Evolutionary conservation across 2,329 filamentous ascomycete species (phyloP).

Genomic region (Ophiostoma ips): DNA sequence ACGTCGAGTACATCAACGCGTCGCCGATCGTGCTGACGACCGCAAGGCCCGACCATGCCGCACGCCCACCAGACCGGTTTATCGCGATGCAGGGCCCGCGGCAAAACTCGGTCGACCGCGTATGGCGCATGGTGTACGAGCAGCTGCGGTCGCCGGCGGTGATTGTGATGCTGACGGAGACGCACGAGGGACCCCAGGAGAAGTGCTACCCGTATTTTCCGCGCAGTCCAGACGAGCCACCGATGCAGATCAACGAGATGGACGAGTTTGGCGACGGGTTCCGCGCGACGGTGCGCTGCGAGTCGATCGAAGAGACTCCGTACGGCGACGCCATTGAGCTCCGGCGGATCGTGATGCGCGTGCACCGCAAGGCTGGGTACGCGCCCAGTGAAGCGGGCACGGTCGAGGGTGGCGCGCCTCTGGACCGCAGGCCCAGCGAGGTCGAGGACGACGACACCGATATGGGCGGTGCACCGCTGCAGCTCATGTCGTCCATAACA

Average conservation of each 20-base stretch:
- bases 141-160: constrained; percentile 60
- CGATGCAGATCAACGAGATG: constrained; percentile 44
- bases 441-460: background rate
- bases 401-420: background rate
- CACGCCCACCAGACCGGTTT: constrained; percentile 40
- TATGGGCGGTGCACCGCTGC: background rate
- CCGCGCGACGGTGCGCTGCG: constrained; percentile 54
- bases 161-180: constrained; percentile 89
- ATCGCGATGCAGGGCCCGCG: constrained; percentile 94
- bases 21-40: constrained; percentile 49
- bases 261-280: constrained; percentile 55
- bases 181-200: constrained; percentile 59
- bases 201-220: constrained; percentile 92
- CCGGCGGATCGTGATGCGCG: constrained; percentile 52
- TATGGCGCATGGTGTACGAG: constrained; percentile 93
- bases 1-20: constrained; percentile 71
- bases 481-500: background rate
- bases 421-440: background rate
- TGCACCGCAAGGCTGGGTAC: constrained; percentile 17
- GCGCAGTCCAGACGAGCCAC: constrained; percentile 32
- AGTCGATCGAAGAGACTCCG: constrained; percentile 42
- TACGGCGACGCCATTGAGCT: constrained; percentile 51
- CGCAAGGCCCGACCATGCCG: constrained; percentile 15
- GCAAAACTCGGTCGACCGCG: constrained; percentile 57
- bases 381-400: background rate